phyloP scores from a whole-genome alignment of 129 eudicot genomes.

The Tagetes erecta region DNA sequence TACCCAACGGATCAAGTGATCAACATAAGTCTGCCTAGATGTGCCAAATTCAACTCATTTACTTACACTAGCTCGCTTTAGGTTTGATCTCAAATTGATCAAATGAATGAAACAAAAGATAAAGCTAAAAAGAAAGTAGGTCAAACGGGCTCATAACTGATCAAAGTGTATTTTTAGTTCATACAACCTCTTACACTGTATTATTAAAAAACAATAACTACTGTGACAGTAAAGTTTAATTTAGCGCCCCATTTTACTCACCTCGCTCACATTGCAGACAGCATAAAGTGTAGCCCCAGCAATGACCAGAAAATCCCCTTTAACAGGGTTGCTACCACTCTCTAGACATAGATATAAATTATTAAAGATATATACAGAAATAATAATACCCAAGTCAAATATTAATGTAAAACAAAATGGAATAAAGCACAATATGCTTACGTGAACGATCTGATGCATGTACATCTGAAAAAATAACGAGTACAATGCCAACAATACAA shows the following conservation, averaged over 20 bases:
- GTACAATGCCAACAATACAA: constrained; percentile 79
- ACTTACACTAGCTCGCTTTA: neutral
- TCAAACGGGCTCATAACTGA: neutral
- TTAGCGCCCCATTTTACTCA: constrained; percentile 24
- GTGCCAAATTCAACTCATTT: neutral
- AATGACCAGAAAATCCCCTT: constrained; percentile 75
- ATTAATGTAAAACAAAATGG: neutral
- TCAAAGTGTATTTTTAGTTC: neutral
- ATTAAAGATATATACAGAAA: constrained; percentile 1
- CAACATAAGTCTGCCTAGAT: neutral
- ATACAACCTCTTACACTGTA: neutral
- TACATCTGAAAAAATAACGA: constrained; percentile 79
- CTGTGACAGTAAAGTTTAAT: neutral
- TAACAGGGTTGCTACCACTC: constrained; percentile 70
- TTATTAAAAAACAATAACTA: neutral
- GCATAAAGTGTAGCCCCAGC: constrained; percentile 92
- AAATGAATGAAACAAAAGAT: neutral
- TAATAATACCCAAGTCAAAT: neutral
- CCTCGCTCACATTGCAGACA: constrained; percentile 86
- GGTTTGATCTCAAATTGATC: neutral
- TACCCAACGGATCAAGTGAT: neutral
- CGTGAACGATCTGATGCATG: constrained; percentile 83
- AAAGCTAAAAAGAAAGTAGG: neutral
- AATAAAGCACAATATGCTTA: constrained; percentile 36
- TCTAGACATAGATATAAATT: constrained; percentile 32